These are phyloP conservation scores for Candida khao-thaluensis DNA, from an alignment of 805 yeast species.

Conservation along the genomic window DNA sequence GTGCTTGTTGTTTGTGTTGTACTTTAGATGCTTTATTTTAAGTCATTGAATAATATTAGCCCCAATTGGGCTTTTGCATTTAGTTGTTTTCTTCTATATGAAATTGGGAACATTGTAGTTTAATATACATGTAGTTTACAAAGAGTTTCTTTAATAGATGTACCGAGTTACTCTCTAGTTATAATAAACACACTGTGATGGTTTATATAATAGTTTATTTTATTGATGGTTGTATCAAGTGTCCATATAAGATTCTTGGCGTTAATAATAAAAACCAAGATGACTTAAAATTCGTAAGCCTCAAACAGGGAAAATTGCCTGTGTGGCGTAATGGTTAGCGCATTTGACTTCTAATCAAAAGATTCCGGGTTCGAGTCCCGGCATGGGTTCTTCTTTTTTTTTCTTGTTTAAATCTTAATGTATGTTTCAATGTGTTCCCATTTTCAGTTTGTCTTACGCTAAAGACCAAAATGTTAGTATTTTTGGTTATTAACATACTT, in stretches of 20 bases:
- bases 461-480: too few species aligned
- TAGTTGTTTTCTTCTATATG: too few species aligned
- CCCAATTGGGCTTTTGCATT: background rate
- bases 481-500: too few species aligned
- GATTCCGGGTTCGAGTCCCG: slow-evolving; percentile 66
- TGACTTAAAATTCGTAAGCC: background rate
- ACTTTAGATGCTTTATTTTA: slow-evolving; percentile 29
- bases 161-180: too few species aligned
- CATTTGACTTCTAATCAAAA: slow-evolving; percentile 67
- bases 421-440: too few species aligned
- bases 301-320: slow-evolving; percentile 27
- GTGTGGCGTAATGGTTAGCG: slow-evolving; percentile 68
- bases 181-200: too few species aligned
- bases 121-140: slow-evolving; percentile 2
- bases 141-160: too few species aligned
- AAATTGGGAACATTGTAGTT: slow-evolving; percentile 1
- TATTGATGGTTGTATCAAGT: too few species aligned
- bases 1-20: slow-evolving; percentile 45
- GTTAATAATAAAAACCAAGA: too few species aligned
- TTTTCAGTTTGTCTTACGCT: too few species aligned
- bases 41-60: background rate
- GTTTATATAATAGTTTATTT: too few species aligned
- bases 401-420: background rate
- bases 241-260: too few species aligned
- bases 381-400: slow-evolving; percentile 32